These are phyloP conservation scores for Gyromitra esculenta DNA, from an alignment of 2,329 filamentous ascomycete genomes.

Conservation along the genomic window DNA sequence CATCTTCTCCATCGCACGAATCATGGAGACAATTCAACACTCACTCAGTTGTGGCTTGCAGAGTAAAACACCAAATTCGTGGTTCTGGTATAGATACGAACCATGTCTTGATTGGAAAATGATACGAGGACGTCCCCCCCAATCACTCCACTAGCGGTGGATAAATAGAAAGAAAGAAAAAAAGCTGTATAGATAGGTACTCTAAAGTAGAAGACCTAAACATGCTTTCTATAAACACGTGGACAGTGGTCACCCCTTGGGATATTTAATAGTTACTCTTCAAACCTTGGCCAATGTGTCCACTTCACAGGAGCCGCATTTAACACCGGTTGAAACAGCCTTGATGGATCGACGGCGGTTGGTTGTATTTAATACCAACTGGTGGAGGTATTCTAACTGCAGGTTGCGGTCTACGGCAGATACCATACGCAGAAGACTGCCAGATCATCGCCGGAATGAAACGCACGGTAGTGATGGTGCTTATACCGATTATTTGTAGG, in stretches of 20 bases:
- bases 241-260: constrained; percentile 31
- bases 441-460: constrained; percentile 18
- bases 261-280: constrained; percentile 28
- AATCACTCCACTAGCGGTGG: background rate
- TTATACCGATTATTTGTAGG: constrained; percentile 2
- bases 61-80: constrained; percentile 10
- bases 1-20: constrained; percentile 29
- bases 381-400: constrained; percentile 30
- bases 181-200: background rate
- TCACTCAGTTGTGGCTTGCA: constrained; percentile 5
- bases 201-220: too few relatives aligned
- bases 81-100: constrained; percentile 8
- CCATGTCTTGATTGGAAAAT: background rate
- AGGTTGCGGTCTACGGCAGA: constrained; percentile 36
- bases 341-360: background rate
- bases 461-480: constrained; percentile 13
- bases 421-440: constrained; percentile 25
- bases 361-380: constrained; percentile 17
- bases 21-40: constrained; percentile 8
- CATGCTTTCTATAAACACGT: constrained; percentile 23
- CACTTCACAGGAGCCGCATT: constrained; percentile 16
- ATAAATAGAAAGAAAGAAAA: background rate
- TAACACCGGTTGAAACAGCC: constrained; percentile 14
- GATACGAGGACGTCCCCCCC: background rate
- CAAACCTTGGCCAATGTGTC: background rate